Base-by-base conservation (phyloP, 257 asterid genomes). In the Salvia splendens region DNA sequence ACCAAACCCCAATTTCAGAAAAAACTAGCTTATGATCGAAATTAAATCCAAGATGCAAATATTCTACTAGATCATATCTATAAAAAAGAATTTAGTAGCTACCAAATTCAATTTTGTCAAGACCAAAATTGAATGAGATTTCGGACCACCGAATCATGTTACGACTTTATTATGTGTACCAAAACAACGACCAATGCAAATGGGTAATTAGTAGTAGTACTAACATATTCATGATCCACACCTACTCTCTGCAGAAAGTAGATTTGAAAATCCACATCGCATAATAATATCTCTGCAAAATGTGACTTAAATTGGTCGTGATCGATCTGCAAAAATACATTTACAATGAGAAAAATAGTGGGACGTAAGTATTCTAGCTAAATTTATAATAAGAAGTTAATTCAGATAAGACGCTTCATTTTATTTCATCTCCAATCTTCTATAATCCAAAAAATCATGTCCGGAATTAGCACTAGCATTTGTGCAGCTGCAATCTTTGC, bases 401-500 rank as follows among this genome's bases (percentile, higher is more conserved):
- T 24, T 24, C 1, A 24, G 2, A 40, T 24, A 24, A 24, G 30
- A 24, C 30, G 30, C 3, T 40, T 40, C 46, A 73, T 53, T 40
- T 40, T 41, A 73, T 53, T 79, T 84, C 86, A 80, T 84, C 80
- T 85, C 90, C 83, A 86, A 81, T 78, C 87, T 81, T 84, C 91
- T 80, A 57, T 73, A 88, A 53, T 86, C 96, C 89, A 90, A 73
- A 68, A 84, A 86, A 17, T 86, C 88, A 75, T 79, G 81, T 6
- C 81, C 89, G 50, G 83, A 71, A 42, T 20, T 63, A 11, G 8
- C 73, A n/a, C n/a, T n/a, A 33, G 45, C 58, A 5, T 24, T 53
- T 12, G 61, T 68, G 61, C 96, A 88, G 46, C 69, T 71, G 82
- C 97, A 86, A 24, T 75, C 79, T 35, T 72, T 75, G 47, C 82